phyloP scores from a whole-genome alignment of 2,329 filamentous ascomycete genomes.

The Aspergillus melleus region DNA sequence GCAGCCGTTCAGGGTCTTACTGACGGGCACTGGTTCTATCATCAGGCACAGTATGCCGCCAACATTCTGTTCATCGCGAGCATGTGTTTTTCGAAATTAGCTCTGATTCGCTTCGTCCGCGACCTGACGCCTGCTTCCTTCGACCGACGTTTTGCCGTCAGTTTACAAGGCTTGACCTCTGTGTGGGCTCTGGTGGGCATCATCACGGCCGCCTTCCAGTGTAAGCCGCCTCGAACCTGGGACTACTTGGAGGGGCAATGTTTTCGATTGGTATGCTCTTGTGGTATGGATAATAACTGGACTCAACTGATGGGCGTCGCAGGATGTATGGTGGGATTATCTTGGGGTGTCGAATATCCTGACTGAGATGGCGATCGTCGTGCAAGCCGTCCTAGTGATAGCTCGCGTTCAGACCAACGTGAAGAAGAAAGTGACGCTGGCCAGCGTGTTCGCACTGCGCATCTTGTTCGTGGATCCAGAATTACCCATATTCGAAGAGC shows the following conservation, averaged over 20 bases:
- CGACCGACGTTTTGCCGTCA: slow-evolving; percentile 19
- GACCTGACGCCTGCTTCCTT: slow-evolving; percentile 21
- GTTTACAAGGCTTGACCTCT: slow-evolving; percentile 12
- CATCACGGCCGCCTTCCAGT: slow-evolving; percentile 23
- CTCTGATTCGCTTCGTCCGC: slow-evolving; percentile 25
- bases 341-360: slow-evolving; percentile 28
- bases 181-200: slow-evolving; percentile 19
- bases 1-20: not conserved
- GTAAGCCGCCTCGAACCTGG: slow-evolving; percentile 19
- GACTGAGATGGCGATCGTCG: slow-evolving; percentile 25
- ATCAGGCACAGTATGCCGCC: slow-evolving; percentile 26
- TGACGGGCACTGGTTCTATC: not conserved
- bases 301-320: not conserved
- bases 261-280: slow-evolving; percentile 19
- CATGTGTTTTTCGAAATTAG: slow-evolving; percentile 26
- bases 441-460: slow-evolving; percentile 23
- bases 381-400: slow-evolving; percentile 24
- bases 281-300: not conserved
- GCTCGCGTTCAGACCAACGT: slow-evolving; percentile 22
- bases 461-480: slow-evolving; percentile 20
- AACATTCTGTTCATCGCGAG: slow-evolving; percentile 23
- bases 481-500: too few species aligned
- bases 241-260: slow-evolving; percentile 22
- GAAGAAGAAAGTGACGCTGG: slow-evolving; percentile 18
- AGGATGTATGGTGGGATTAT: slow-evolving; percentile 28